Evolutionary conservation across 1,284 basidiomycete genomes (phyloP).

Genomic region (Sporisorium scitamineum): DNA sequence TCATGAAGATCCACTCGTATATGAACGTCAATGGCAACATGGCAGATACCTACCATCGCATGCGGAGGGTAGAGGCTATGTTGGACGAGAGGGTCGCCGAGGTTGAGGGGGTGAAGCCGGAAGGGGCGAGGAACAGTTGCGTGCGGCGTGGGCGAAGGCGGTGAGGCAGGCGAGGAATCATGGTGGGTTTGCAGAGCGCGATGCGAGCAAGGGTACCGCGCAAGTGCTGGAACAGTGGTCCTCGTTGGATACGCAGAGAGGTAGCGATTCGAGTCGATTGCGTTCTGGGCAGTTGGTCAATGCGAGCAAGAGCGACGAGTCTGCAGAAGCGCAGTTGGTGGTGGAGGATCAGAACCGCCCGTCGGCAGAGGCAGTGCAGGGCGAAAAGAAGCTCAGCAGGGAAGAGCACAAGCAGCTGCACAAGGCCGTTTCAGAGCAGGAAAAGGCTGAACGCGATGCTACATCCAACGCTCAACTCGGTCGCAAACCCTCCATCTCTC

Average conservation of each 20-base stretch:
- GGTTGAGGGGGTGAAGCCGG: constrained; percentile 43
- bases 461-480: constrained; percentile 3
- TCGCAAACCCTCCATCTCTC: constrained; percentile 11
- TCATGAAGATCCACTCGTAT: constrained; percentile 98
- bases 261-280: constrained; percentile 34
- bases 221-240: constrained; percentile 23
- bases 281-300: constrained; percentile 16
- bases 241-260: constrained; percentile 40
- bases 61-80: constrained; percentile 51
- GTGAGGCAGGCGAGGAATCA: constrained; percentile 19
- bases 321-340: neutral
- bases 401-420: constrained; percentile 42
- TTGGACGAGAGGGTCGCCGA: constrained; percentile 59
- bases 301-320: neutral
- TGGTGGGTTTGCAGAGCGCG: constrained; percentile 17
- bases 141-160: constrained; percentile 47
- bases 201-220: constrained; percentile 8
- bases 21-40: constrained; percentile 89
- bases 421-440: constrained; percentile 26
- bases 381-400: constrained; percentile 27
- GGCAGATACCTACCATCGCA: constrained; percentile 70
- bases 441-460: constrained; percentile 26
- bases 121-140: constrained; percentile 29
- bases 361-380: neutral
- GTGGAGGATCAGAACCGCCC: constrained; percentile 13